Percentiles rank a stretch among this genome's conserved stretches.
Evolutionary conservation across 192 early-diverging fungal genomes (phyloP).

Genomic region (Podila horticola): DNA sequence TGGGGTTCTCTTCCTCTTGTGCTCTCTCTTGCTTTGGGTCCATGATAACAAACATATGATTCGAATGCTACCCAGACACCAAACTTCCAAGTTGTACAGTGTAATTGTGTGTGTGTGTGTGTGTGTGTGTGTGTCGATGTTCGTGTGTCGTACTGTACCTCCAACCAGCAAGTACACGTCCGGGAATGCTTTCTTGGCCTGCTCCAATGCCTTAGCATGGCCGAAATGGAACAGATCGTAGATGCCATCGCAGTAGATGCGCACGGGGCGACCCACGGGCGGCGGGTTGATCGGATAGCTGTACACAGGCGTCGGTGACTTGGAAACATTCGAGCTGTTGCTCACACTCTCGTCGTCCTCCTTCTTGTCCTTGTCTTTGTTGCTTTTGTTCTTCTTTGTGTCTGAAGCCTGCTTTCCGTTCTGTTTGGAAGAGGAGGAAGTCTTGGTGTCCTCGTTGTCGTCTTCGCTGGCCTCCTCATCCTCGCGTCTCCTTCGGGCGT

Average conservation of each 20-base stretch:
- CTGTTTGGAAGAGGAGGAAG: neutral
- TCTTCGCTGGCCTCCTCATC: slow-evolving; percentile 10
- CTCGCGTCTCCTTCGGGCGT: neutral
- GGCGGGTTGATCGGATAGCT: slow-evolving; percentile 71
- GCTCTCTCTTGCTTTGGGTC: too few relatives aligned
- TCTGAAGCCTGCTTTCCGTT: neutral
- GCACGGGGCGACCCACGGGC: slow-evolving; percentile 74
- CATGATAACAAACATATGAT: too few relatives aligned
- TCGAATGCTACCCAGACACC: too few relatives aligned
- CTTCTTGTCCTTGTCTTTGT: slow-evolving; percentile 1
- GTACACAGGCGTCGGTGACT: slow-evolving; percentile 17
- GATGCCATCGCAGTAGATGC: slow-evolving; percentile 90
- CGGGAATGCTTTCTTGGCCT: slow-evolving; percentile 84
- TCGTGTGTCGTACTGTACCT: slow-evolving; percentile 47
- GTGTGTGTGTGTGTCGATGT: neutral
- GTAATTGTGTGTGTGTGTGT: too few relatives aligned
- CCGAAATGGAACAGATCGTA: slow-evolving; percentile 90
- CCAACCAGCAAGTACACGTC: slow-evolving; percentile 83
- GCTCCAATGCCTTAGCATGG: slow-evolving; percentile 81
- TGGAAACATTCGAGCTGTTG: neutral
- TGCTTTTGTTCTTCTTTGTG: neutral
- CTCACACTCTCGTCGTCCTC: neutral
- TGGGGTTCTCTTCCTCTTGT: too few relatives aligned
- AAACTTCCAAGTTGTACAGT: too few relatives aligned
- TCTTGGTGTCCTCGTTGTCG: neutral